A percentile compares a stretch with the other conserved stretches of the same genome.
Conservation (phyloP, 306 rosid species). For the Biancaea sappan region DNA sequence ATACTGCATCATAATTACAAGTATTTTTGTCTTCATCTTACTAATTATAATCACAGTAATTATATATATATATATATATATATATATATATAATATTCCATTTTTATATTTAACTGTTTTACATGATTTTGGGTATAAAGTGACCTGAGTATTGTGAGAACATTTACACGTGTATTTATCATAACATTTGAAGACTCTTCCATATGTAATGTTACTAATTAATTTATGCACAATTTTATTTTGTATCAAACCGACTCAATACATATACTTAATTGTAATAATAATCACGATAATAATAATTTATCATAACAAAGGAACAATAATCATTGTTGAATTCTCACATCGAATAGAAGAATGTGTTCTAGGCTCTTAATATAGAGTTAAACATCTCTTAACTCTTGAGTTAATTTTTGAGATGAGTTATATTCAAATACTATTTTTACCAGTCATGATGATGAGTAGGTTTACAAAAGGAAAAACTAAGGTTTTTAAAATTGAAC, state of each 20-base stretch:
- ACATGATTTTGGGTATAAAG: constrained; percentile 16
- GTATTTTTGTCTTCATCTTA: constrained; percentile 23
- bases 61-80: too few relatives aligned
- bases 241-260: constrained; percentile 2
- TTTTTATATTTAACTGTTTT: constrained; percentile 23
- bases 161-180: constrained; percentile 31
- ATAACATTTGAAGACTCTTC: background rate
- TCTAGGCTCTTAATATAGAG: too few relatives aligned
- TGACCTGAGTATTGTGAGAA: constrained; percentile 24
- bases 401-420: too few relatives aligned
- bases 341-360: too few relatives aligned
- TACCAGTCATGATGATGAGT: too few relatives aligned
- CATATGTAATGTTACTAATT: constrained; percentile 26
- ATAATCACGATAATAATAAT: background rate
- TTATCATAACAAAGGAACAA: constrained; percentile 21
- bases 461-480: too few relatives aligned
- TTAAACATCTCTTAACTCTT: too few relatives aligned
- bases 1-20: constrained; percentile 1
- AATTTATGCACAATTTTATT: background rate
- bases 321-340: too few relatives aligned
- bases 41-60: too few relatives aligned
- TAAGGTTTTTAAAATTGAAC: too few relatives aligned
- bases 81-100: too few relatives aligned
- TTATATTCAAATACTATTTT: too few relatives aligned
- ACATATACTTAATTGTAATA: background rate